phyloP scores from a whole-genome alignment of 192 early-diverging fungal genomes.

The Backusella psychrophila region DNA sequence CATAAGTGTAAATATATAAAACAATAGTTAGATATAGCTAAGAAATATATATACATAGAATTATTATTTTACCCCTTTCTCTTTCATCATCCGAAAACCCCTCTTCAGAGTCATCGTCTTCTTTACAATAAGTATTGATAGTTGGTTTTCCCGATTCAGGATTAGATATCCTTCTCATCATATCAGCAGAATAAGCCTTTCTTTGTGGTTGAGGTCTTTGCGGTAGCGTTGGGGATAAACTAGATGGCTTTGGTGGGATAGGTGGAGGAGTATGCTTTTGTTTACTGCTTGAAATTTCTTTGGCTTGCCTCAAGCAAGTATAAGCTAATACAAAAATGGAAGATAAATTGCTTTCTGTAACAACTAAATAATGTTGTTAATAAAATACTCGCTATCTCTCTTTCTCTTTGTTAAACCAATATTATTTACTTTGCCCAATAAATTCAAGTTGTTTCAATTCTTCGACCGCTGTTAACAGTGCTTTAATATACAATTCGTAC shows the following conservation, averaged over 20 bases:
- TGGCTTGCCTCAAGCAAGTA: conserved; percentile 42
- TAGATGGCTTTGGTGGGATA: conserved; percentile 1
- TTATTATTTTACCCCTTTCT: conserved; percentile 5
- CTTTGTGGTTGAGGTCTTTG: conserved; percentile 40
- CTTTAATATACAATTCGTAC: conserved; percentile 40
- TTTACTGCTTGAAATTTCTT: conserved; percentile 46
- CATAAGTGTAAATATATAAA: neutral
- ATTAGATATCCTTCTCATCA: conserved; percentile 4
- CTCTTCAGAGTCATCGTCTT: neutral
- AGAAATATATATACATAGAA: neutral
- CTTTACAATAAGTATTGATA: neutral
- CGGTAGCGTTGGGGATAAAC: neutral
- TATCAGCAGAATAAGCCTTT: conserved; percentile 9
- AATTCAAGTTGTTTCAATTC: conserved; percentile 49
- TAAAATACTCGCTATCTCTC: neutral
- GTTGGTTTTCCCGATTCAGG: neutral
- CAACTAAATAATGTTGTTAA: neutral
- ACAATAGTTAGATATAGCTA: neutral
- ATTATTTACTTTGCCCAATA: conserved; percentile 44
- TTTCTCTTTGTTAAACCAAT: neutral
- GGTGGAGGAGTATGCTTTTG: conserved; percentile 25
- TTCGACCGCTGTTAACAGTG: conserved; percentile 38
- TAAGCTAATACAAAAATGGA: conserved; percentile 40
- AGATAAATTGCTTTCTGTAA: conserved; percentile 16
- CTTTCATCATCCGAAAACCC: conserved; percentile 26